Base-by-base conservation (phyloP, 2,329 filamentous ascomycete genomes). In the Cytospora leucostoma region DNA sequence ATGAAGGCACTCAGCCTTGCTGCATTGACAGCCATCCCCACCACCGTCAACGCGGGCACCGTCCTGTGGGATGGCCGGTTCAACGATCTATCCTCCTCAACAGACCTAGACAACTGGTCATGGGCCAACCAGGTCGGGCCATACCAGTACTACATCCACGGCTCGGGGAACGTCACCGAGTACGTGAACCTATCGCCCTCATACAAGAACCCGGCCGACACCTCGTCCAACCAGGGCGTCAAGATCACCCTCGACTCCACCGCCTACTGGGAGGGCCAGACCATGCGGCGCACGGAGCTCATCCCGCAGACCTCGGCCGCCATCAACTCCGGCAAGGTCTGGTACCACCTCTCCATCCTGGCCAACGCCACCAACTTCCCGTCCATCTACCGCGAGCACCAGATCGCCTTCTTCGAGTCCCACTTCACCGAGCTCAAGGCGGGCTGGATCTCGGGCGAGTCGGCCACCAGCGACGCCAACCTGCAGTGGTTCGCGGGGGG, bases 61-160 rank as follows among this genome's bases (percentile, higher is more conserved):
- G 77, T 87, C 53, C 74, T 87, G 13, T 89, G 87, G 87, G 86
- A 89, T 72, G 87, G 87, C 34, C 83, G 86, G 56, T 86, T 88
- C 78, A 88, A 88, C 73, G 81, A 85, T 62, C 76, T 87, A 67
- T 75, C 77, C 17, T 77, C 81, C 10, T 79, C 79, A 50, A 69
- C 78, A 2, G 85, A 88, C 72, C 78, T 89, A 35, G 77, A 80
- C 69, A 80, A 81, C 49, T 89, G 87, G 87, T 86, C 83, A 4
- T 91, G 84, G 83, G 80, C 80, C n/a, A 89, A 86, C 73, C 83
- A 88, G 74, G 84, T 89, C 69, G 86, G 86, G 33, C 82, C 86
- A 0, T 92, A 89, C 76, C 88, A 91, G 74, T 91, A 89, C 79
- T 91, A 91, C 77, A 91, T 91, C 72, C 89, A 92, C 77, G 89